A percentile compares a stretch with the other conserved stretches of the same genome.
Evolutionary conservation across 1,284 basidiomycete genomes (phyloP).

Genomic region (Bondarzewia mesenterica): DNA sequence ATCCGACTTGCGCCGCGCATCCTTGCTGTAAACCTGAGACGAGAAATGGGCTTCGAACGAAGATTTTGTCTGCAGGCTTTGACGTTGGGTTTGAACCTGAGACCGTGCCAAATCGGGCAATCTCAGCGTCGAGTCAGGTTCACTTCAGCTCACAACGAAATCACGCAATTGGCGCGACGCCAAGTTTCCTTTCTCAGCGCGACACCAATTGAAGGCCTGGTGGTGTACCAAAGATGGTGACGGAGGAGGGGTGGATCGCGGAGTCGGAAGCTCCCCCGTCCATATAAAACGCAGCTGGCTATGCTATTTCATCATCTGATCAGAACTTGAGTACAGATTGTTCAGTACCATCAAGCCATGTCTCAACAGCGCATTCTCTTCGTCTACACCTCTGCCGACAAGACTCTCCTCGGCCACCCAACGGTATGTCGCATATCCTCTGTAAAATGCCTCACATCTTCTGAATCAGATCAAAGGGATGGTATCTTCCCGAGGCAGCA

Average conservation of each 20-base stretch:
- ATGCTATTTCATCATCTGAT: no score
- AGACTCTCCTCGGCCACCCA: slow-evolving; percentile 46
- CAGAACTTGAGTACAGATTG: no score
- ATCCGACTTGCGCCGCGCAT: slow-evolving; percentile 25
- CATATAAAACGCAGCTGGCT: no score
- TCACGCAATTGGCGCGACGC: no score
- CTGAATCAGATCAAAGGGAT: slow-evolving; percentile 34
- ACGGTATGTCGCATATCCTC: slow-evolving; percentile 34
- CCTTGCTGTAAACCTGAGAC: background rate
- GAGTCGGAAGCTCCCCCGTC: slow-evolving; percentile 14
- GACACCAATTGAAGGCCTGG: no score
- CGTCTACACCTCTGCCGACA: slow-evolving; percentile 66
- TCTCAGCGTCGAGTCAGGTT: no score
- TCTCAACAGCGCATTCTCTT: slow-evolving; percentile 50
- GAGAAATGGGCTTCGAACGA: no score
- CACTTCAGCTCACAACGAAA: no score
- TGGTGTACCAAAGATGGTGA: slow-evolving; percentile 15
- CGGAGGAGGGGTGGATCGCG: slow-evolving; percentile 9
- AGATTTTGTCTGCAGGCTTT: no score
- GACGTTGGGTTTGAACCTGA: no score
- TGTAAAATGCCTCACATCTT: background rate
- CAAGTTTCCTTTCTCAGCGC: background rate
- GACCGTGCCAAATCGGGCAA: slow-evolving; percentile 14
- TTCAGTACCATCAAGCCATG: slow-evolving; percentile 12
- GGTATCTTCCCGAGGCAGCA: slow-evolving; percentile 70